Conservation (phyloP, 2,329 filamentous ascomycete species). For the Lomentospora prolificans region DNA sequence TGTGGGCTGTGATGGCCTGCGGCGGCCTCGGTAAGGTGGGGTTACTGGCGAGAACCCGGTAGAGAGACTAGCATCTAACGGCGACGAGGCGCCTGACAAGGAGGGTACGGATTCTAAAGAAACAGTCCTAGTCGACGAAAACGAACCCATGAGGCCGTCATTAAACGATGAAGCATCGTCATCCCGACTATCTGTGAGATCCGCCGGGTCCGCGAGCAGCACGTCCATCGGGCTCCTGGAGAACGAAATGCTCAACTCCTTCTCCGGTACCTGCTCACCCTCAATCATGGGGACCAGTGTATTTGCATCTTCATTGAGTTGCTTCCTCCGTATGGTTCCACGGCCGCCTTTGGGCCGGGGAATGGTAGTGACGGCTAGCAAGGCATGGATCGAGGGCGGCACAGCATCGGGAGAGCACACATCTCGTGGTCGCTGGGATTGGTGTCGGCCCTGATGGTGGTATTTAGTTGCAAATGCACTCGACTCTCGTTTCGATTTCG, state of each 20-base stretch:
- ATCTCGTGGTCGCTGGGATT: slow-evolving; percentile 24
- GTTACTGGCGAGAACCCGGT: slow-evolving; percentile 21
- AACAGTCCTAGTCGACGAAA: slow-evolving; percentile 43
- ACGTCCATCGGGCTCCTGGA: slow-evolving; percentile 47
- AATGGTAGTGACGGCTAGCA: slow-evolving; percentile 53
- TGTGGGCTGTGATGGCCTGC: slow-evolving; percentile 24
- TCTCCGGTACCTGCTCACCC: slow-evolving; percentile 44
- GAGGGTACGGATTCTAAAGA: slow-evolving; percentile 55
- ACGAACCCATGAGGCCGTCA: slow-evolving; percentile 43
- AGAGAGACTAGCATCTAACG: slow-evolving; percentile 39
- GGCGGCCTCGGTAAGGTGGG: slow-evolving; percentile 15
- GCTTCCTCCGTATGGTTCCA: slow-evolving; percentile 17
- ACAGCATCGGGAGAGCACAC: slow-evolving; percentile 43
- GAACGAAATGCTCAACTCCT: slow-evolving; percentile 46
- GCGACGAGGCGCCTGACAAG: slow-evolving; percentile 36
- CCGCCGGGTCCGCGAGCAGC: slow-evolving; percentile 51
- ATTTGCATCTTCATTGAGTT: slow-evolving; percentile 21
- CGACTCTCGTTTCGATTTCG: slow-evolving; percentile 28
- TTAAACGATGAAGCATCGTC: slow-evolving; percentile 30
- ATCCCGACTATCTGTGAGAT: slow-evolving; percentile 36
- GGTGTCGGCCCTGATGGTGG: slow-evolving; percentile 27
- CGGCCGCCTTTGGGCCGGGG: slow-evolving; percentile 27
- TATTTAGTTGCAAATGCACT: slow-evolving; percentile 18
- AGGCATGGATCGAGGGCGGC: slow-evolving; percentile 48
- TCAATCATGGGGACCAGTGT: slow-evolving; percentile 48